Base-by-base conservation (phyloP, 331 rosid species). In the Acacia concinna region DNA sequence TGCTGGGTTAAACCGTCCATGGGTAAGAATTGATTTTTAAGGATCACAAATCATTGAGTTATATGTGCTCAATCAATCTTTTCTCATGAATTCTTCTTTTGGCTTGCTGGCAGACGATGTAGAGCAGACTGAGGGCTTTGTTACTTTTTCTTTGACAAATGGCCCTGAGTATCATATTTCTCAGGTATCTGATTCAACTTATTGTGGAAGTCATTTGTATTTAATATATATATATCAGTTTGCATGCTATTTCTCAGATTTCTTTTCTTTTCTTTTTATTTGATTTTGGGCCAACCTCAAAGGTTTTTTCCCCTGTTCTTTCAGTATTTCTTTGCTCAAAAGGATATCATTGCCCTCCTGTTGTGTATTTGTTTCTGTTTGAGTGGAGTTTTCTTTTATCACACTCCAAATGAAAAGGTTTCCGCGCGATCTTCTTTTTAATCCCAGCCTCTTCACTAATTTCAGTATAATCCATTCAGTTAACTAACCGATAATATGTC, bases 141-240 rank as follows among this genome's bases (percentile, higher is more conserved):
- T 96, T 86, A 88, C 87, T 44, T 90, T 96, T 84, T 93, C 99
- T 1, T 85, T 96, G 71, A 96, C 99, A 28, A 94, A 89, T 76
- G 99, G 99, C 43, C 98, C 99, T 0, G 99, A 93, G 85, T 96
- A 93, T 82, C 97, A 96, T 81, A 88, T 96, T 77, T 93, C 97
- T 15, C 99, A 96, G 99, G 99, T 96, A 93, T 73, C 54, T 25
- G 30, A 54, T 47, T 49, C 34, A 21, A 38, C 68, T 71, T 67
- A 75, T 41, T 82, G 57, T 65, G 76, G 56, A 75, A 35, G 17
- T 76, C 44, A 54, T 17, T 41, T 25, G 56, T 69, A 43, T 25
- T 28, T 12, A 43, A 12, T 69, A 69, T 18, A 12, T 69, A 69
- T 18, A 68, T 25, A 69, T 12, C 37, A 6, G 18, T 43, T 43